Base-by-base conservation (phyloP, 176 grass and related monocot species). In the Avena eriantha region DNA sequence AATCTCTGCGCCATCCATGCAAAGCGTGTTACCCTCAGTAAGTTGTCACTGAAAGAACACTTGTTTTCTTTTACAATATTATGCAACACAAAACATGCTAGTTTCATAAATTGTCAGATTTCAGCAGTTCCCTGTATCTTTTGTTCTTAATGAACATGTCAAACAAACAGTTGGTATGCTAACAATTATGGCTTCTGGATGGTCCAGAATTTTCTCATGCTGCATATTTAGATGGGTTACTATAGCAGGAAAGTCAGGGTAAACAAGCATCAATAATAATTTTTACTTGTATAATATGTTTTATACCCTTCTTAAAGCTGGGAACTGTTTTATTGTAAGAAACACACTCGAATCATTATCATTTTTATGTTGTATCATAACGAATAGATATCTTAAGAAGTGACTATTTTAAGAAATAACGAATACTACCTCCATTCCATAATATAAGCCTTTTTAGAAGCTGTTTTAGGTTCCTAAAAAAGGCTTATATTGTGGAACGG, bases 1-100 rank as follows among this genome's bases (percentile, higher is more conserved):
- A 85, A 93, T 70, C 86, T 91, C 6, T 95, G 90, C 31, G 86
- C 93, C 29, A 77, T 95, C 86, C 91, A 93, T 87, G 86, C 88
- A 14, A 93, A 57, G 73, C 88, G 89, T 33, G 86, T 93, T 73
- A 95, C 93, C 8, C 3, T 95, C 74, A 91, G 91, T 95, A 93
- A 93, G 94, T 89, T 83, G 10, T 16, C 18, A 60, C 23, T 47
- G 63, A 60, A 53, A 56, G 68, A 23, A 77, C 64, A 76, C 19
- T 54, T 76, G 9, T 66, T 21, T 59, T 77, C 33, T 29, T 86
- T 64, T 71, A 69, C 35, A 77, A 6, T 85, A 58, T 83, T 88
- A 65, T 54, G 3, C 51, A 83, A 67, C 26, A 24, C 4, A 26
- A 84, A 74, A 75, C 48, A 45, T 79, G 53, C 58, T 29, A 76